Evolutionary conservation across 257 asterid genomes (phyloP), one percentile per base, ranked within the genome.

Genomic region (Solanum chilense): DNA sequence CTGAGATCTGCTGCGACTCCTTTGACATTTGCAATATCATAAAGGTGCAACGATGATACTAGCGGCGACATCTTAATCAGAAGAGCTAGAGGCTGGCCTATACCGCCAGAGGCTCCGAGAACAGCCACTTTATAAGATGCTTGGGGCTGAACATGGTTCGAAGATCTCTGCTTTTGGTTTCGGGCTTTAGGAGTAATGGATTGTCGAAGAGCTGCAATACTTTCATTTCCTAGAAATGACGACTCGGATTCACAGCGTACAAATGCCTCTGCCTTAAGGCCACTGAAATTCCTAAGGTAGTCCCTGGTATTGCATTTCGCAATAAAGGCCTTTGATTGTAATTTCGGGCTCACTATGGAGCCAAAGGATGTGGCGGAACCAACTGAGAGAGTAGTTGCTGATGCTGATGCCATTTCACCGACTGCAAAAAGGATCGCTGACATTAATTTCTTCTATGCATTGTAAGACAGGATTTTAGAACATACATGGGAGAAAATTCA

Each of bases 1-100:
- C 89, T 82, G 5, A 87, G 89, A 82, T 87, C 89, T 49, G 87
- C 84, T 9, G 87, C 87, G 39, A 87, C 89, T 33, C 89, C 89
- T 52, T 82, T 70, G 60, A 87, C 89, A 71, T 87, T 87, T 33
- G 89, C 89, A 13, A 87, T 83, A 87, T 87, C 89, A 9, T 87
- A 87, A 9, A 87, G 89, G 49, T 87, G 66, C 60, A 87, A 56
- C 1, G 41, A 76, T 37, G 87, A 87, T 4, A 87, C 89, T 56
- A 87, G 85, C 1, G 89, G 89, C 2, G 89, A 87, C 89, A 87
- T 87, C 83, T 87, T 87, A 66, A 87, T 83, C 73, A 87, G 76
- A 21, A 87, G 84, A 14, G 87, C 49, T 85, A 85, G 87, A 35
- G 89, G 75, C 44, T 87, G 89, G n/a, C 89, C 89, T 45, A 87